These are phyloP conservation scores for Xanthoconium stramineum DNA, from an alignment of 768 basidiomycete genomes.

Conservation along the genomic window DNA sequence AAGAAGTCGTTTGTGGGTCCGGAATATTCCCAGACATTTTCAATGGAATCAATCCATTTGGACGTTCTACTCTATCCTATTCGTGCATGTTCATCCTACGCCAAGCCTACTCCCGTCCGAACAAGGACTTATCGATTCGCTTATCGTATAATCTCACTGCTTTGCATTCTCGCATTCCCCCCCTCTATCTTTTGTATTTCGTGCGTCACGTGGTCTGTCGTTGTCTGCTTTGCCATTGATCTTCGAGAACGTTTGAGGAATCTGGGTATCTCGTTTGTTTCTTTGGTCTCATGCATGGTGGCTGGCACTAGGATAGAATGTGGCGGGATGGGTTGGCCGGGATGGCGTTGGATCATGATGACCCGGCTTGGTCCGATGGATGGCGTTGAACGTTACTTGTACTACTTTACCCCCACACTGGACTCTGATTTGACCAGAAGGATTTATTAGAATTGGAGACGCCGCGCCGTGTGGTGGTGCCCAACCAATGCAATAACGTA, in stretches of 20 bases:
- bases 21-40: constrained; percentile 24
- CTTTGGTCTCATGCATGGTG: background rate
- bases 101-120: constrained; percentile 19
- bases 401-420: constrained; percentile 7
- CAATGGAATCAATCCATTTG: constrained; percentile 15
- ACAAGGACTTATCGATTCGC: constrained; percentile 24
- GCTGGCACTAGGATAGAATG: background rate
- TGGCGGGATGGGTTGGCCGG: background rate
- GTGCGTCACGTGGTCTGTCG: constrained; percentile 7
- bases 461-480: background rate
- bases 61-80: constrained; percentile 25
- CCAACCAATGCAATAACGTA: no score
- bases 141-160: constrained; percentile 34
- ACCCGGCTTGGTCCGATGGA: constrained; percentile 9
- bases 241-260: constrained; percentile 1
- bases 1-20: constrained; percentile 23
- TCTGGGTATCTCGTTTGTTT: constrained; percentile 2
- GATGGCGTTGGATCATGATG: no score
- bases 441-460: constrained; percentile 7
- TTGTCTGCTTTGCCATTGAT: background rate
- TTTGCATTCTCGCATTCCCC: constrained; percentile 21
- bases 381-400: constrained; percentile 18
- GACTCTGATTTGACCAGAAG: constrained; percentile 17
- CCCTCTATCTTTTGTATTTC: constrained; percentile 17
- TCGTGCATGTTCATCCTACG: constrained; percentile 20